phyloP scores from a whole-genome alignment of 2,329 filamentous ascomycete species.

The Diaporthe australafricana region DNA sequence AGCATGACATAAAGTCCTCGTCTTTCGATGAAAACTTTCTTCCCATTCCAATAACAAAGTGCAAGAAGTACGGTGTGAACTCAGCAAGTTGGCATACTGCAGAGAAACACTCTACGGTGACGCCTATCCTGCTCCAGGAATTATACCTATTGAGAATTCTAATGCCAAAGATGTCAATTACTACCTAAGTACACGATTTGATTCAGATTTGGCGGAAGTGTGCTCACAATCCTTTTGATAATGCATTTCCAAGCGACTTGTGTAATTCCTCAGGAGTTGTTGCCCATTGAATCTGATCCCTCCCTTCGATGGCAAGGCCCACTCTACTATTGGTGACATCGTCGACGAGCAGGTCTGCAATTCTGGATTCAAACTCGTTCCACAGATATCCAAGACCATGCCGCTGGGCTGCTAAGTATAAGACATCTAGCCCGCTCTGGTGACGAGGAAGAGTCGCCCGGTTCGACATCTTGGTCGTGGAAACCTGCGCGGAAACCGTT shows the following conservation, averaged over 20 bases:
- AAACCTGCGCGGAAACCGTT: not conserved
- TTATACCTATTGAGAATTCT: not conserved
- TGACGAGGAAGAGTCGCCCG: not conserved
- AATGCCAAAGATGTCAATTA: not conserved
- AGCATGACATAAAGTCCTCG: constrained; percentile 18
- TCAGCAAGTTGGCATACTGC: not conserved
- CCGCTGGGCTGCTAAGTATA: not conserved
- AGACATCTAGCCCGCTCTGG: not conserved
- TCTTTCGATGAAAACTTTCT: not conserved
- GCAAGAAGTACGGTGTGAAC: not conserved
- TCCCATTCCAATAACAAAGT: not conserved
- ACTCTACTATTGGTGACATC: not conserved
- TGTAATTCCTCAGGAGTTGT: not conserved
- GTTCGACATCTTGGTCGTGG: not conserved
- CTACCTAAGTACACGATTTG: too few species aligned
- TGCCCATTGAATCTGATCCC: not conserved
- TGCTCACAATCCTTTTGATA: not conserved
- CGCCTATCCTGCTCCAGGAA: constrained; percentile 22
- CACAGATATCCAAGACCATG: constrained; percentile 1
- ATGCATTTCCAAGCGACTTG: not conserved
- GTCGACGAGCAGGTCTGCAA: constrained; percentile 4
- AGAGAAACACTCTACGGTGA: not conserved
- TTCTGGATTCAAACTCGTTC: constrained; percentile 12
- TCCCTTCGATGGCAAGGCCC: not conserved
- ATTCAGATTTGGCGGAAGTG: too few species aligned